Conservation (phyloP, 805 yeast genomes). For the Suhomyces sp. region DNA sequence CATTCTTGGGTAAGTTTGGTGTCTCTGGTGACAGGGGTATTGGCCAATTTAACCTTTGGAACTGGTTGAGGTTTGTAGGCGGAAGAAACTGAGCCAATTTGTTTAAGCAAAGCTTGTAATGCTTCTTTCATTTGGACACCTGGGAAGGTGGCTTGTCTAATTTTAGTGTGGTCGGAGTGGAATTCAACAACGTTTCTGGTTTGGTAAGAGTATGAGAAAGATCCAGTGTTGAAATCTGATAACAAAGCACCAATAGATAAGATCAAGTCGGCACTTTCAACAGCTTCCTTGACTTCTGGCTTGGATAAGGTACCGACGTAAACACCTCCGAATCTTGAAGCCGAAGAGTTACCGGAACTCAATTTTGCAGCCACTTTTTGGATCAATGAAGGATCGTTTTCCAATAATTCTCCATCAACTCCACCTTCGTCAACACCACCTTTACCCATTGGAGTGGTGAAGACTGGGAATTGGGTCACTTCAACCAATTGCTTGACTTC, state of each 20-base stretch:
- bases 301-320: constrained; percentile 79
- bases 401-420: constrained; percentile 25
- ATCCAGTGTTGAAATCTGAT: constrained; percentile 89
- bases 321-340: constrained; percentile 78
- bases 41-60: constrained; percentile 50
- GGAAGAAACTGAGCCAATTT: constrained; percentile 37
- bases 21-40: constrained; percentile 39
- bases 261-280: constrained; percentile 72
- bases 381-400: constrained; percentile 26
- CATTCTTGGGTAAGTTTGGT: constrained; percentile 54
- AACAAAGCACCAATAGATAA: constrained; percentile 79
- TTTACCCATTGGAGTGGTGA: constrained; percentile 90
- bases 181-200: constrained; percentile 75
- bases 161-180: constrained; percentile 74
- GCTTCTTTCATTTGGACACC: constrained; percentile 67
- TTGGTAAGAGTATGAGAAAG: constrained; percentile 73
- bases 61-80: constrained; percentile 53
- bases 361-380: constrained; percentile 22
- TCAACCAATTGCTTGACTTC: constrained; percentile 64
- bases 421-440: constrained; percentile 67
- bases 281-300: constrained; percentile 69
- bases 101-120: constrained; percentile 31
- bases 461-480: constrained; percentile 74
- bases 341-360: constrained; percentile 28
- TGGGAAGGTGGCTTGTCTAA: constrained; percentile 67